Base-by-base conservation (phyloP, 2,329 filamentous ascomycete genomes). In the Daldinia eschscholtzii region DNA sequence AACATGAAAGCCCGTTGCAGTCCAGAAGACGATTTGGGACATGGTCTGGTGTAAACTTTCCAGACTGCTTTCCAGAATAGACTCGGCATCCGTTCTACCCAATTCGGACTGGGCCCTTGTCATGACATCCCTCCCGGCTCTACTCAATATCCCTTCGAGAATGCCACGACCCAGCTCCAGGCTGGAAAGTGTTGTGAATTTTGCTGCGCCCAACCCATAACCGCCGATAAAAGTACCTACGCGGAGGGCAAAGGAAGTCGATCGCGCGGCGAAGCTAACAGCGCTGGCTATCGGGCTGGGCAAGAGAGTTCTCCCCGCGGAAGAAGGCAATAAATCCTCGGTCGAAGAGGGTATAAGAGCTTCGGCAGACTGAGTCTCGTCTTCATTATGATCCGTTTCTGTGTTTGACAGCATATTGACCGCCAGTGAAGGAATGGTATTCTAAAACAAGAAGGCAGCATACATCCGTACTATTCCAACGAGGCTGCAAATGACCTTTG, bases 241-340 rank as follows among this genome's bases (percentile, higher is more conserved):
- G 5, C 86, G 85, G 26, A 89, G 82, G 35, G 85, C 85, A 26
- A 91, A 81, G 30, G 86, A 85, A 15, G 88, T 87, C 2, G 88
- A 89, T 61, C 87, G 83, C 2, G 88, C 88, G 10, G 88, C 86
- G 50, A 91, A 79, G 71, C 88, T 90, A 61, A 91, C 83, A 30
- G 84, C 84, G 58, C 84, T 86, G 37, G 89, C 89, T 53, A 91
- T 77, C 0, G 87, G 82, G 1, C 79, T 73, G 0, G 89, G 89
- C 0, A 91, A 83, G 18, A 91, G 82, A 10, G 87, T 89, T 57
- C 80, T 76, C 28, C 79, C 78, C 5, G 74, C 68, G 6, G 71
- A 58, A 30, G 74, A 41, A 37, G 71, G 41, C 15, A 70, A 12
- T 1, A 65, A n/a, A n/a, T 61, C 59, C 37, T 64, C 56, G 0